phyloP scores from a whole-genome alignment of 2,329 filamentous ascomycete species.

The Aspergillus pseudoterreus region DNA sequence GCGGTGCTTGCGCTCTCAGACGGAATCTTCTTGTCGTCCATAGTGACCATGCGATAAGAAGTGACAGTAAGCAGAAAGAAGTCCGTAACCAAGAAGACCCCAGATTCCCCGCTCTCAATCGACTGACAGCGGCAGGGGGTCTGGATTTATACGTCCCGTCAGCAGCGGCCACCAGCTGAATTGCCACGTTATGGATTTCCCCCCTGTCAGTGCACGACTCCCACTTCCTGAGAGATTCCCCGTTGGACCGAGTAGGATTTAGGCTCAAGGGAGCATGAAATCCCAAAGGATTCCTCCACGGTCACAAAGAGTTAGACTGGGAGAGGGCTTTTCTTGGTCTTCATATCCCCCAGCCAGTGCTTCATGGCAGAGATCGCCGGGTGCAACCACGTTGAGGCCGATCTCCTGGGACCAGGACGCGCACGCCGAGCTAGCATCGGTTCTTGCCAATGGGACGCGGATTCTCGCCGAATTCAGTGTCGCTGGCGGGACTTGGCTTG shows the following conservation, averaged over 20 bases:
- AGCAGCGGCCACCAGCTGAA: too few species aligned
- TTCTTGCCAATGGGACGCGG: too few species aligned
- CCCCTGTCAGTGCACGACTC: too few species aligned
- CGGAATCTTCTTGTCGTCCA: conserved; percentile 5
- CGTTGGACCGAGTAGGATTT: not conserved
- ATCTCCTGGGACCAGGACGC: too few species aligned
- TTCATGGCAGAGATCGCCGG: too few species aligned
- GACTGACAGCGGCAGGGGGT: not conserved
- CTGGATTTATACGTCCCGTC: too few species aligned
- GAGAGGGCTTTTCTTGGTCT: not conserved
- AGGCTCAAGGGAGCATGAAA: conserved; percentile 10
- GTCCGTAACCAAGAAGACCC: not conserved
- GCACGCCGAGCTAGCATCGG: too few species aligned
- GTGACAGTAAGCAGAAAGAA: not conserved
- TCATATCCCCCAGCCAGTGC: not conserved
- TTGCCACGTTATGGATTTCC: too few species aligned
- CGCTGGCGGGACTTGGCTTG: not conserved
- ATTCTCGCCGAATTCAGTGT: too few species aligned
- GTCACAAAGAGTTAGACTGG: conserved; percentile 23
- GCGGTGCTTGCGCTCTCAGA: conserved; percentile 5
- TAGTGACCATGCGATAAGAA: not conserved
- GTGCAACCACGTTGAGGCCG: too few species aligned
- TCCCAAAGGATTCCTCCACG: not conserved
- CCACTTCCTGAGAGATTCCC: not conserved
- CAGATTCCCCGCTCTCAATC: not conserved